Base-by-base conservation (phyloP, 2,329 filamentous ascomycete genomes). In the Allantophomopsis cytisporea region DNA sequence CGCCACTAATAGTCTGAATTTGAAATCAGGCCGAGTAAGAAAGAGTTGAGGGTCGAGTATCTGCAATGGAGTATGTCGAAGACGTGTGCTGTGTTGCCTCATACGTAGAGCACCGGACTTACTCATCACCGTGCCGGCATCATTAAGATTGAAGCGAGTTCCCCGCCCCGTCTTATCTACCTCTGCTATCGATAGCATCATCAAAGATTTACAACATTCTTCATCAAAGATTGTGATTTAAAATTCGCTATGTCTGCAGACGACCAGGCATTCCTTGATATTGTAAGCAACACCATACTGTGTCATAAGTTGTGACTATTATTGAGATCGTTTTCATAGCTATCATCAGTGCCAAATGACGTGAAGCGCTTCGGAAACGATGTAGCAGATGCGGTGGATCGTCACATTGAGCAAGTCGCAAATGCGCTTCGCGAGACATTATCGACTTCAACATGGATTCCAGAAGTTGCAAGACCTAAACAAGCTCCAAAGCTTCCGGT, bases 301-400 rank as follows among this genome's bases (percentile, higher is more conserved):
- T 7, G 7, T 15, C 7, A 13, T 6, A 20, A n/a, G 11, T 17
- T n/a, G 11, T 8, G 7, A n/a, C 2, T 38, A 7, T 31, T 11
- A 40, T 31, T 37, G 33, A n/a, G n/a, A 31, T 31, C 17, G 23
- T 39, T 35, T 34, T 37, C 31, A 16, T 39, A 77, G 73, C 65
- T 76, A 39, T 61, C 71, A 36, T 69, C 66, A 42, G 68, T 76
- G 47, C 69, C 72, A 10, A 65, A 73, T 60, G 77, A 88, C 52
- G 68, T 89, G 55, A 73, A 73, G 45, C 69, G 68, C 46, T 87
- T 86, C 59, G 79, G 81, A 13, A 67, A 70, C 49, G 71, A 83
- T 39, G 71, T 89, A 44, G 85, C 85, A 56, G 80, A 86, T 47
- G 81, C 80, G 48, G 75, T 94, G 56, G 85, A 95, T 60, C 69